Evolutionary conservation across 768 basidiomycete genomes (phyloP), one percentile per base, ranked within the genome.

Genomic region (Tricholoma flavovirens): DNA sequence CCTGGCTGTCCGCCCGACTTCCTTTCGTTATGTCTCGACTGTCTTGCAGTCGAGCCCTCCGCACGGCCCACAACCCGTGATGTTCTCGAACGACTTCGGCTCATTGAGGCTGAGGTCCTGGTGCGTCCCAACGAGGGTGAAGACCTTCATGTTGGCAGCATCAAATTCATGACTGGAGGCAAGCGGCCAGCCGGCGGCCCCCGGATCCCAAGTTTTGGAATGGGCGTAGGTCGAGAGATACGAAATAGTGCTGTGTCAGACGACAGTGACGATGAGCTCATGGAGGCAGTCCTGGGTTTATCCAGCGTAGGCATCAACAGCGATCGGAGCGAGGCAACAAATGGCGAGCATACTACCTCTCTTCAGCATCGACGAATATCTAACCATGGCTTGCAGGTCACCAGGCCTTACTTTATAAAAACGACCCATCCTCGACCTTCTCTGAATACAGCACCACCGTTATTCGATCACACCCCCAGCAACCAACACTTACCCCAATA

Each of bases 181-280:
- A 87, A 82, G 68, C 78, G 86, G 15, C 80, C 83, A 7, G 71
- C 71, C 11, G 70, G 72, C 3, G 82, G 75, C 0, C 88, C 86
- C n/a, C 77, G 92, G 14, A 94, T 94, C 57, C 91, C 91, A 0
- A 93, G 90, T 71, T 94, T 94, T 66, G 89, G 89, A 0, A 73
- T 83, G 72, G 88, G 84, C 17, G 72, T 88, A 14, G 86, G 80
- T 3, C 81, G 81, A 64, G 78, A 83, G 43, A 82, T 88, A 50
- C 72, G 80, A 46, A 70, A 67, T 22, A 67, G 66, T 21, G 67
- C 71, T 6, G 73, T 75, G 32, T 73, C 76, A 6, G 83, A 84
- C 38, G 81, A 83, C 43, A 85, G 82, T 51, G 88, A 87, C 49
- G 85, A 86, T 12, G 89, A 91, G 63, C 75, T 88, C 11, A 73